These are phyloP conservation scores for Mycena belliarum DNA, from an alignment of 768 basidiomycete genomes.

Conservation along the genomic window DNA sequence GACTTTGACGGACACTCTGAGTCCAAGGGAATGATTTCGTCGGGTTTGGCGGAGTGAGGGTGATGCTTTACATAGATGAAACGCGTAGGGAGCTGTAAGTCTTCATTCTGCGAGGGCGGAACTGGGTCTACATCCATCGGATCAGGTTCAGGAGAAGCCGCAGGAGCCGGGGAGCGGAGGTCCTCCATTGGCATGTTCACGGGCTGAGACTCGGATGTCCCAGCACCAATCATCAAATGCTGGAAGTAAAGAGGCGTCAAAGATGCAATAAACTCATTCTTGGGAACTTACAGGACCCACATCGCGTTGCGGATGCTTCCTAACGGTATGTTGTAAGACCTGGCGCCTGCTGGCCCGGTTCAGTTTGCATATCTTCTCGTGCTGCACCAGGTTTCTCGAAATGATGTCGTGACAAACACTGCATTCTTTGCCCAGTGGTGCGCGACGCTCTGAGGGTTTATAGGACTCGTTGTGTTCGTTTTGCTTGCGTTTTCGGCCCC, in stretches of 20 bases:
- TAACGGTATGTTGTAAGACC: background rate
- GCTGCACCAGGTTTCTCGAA: background rate
- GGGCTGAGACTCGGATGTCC: background rate
- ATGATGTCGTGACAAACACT: constrained; percentile 6
- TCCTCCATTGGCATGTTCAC: background rate
- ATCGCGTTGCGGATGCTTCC: too few relatives aligned
- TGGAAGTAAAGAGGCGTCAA: background rate
- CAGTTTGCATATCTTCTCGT: constrained; percentile 6
- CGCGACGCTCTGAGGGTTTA: background rate
- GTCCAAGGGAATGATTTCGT: background rate
- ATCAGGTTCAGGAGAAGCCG: background rate
- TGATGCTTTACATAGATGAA: constrained; percentile 8
- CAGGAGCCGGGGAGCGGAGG: background rate
- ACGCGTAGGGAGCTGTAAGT: background rate
- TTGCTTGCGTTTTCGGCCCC: constrained; percentile 1
- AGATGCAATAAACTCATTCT: background rate
- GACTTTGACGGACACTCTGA: background rate
- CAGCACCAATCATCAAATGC: background rate
- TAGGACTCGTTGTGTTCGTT: too few relatives aligned
- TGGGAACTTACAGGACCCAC: background rate
- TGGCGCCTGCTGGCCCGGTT: background rate
- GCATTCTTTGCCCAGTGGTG: background rate
- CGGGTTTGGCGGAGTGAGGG: background rate
- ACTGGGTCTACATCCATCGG: background rate
- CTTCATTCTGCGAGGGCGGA: background rate